phyloP scores from a whole-genome alignment of 192 early-diverging fungal species.

The Coemansia sp. region DNA sequence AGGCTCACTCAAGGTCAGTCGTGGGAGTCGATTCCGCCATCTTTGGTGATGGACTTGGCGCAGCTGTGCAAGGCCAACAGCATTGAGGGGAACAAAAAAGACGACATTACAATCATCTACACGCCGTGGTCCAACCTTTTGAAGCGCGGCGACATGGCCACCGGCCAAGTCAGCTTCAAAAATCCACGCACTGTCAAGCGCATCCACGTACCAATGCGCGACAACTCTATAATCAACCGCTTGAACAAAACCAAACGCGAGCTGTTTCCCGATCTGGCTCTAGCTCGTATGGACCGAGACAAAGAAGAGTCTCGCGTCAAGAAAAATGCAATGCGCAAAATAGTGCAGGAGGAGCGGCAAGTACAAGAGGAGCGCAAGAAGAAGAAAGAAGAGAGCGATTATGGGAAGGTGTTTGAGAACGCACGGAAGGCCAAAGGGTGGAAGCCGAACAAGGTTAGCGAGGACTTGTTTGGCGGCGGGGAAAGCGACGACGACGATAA shows the following conservation, averaged over 20 bases:
- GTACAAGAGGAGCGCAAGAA: slow-evolving; percentile 37
- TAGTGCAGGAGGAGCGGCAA: slow-evolving; percentile 42
- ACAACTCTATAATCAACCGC: slow-evolving; percentile 86
- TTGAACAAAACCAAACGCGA: slow-evolving; percentile 92
- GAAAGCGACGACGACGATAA: slow-evolving; percentile 17
- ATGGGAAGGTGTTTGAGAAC: slow-evolving; percentile 51
- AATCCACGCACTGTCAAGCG: slow-evolving; percentile 76
- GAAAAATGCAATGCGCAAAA: slow-evolving; percentile 49
- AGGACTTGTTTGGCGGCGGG: slow-evolving; percentile 35
- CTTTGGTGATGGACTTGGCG: slow-evolving; percentile 78
- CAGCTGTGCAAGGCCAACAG: slow-evolving; percentile 97
- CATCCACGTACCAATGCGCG: slow-evolving; percentile 69
- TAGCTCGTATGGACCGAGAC: slow-evolving; percentile 65
- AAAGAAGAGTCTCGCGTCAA: slow-evolving; percentile 32
- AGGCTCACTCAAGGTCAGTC: slow-evolving; percentile 65
- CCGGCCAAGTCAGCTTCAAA: slow-evolving; percentile 93
- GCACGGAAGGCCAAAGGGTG: slow-evolving; percentile 21
- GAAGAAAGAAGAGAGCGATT: slow-evolving; percentile 45
- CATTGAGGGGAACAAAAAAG: slow-evolving; percentile 95
- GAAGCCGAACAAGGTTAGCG: slow-evolving; percentile 7
- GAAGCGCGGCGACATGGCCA: slow-evolving; percentile 92
- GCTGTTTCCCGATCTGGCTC: slow-evolving; percentile 71
- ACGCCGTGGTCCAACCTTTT: slow-evolving; percentile 89
- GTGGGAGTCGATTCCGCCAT: slow-evolving; percentile 80
- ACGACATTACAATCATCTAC: slow-evolving; percentile 90